Evolutionary conservation across 495 filamentous ascomycete species (phyloP).

Genomic region (Trichoderma virens): DNA sequence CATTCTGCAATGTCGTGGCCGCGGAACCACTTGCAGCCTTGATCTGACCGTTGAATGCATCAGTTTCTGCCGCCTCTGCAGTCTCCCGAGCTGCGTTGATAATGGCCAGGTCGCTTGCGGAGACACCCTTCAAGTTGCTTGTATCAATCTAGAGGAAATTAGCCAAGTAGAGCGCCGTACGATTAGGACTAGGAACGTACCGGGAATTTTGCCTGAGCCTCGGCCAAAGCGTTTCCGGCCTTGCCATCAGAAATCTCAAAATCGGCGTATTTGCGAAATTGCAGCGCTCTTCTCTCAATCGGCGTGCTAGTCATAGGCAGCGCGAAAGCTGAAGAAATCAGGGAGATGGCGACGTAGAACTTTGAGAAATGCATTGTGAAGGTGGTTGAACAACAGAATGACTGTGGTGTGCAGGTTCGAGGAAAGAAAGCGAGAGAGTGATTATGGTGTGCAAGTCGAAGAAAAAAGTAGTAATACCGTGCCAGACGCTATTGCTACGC

Average conservation of each 20-base stretch:
- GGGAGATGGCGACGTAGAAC: neutral
- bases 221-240: neutral
- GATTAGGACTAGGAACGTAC: neutral
- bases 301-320: neutral
- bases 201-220: neutral
- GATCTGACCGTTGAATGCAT: slow-evolving; percentile 33
- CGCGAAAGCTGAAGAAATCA: neutral
- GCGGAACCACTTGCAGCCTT: slow-evolving; percentile 25
- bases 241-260: neutral
- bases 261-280: neutral
- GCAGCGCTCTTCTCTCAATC: neutral
- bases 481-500: no score
- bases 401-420: neutral
- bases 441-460: no score
- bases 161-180: no score
- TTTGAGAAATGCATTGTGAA: neutral
- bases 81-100: slow-evolving; percentile 31
- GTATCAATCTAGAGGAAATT: neutral
- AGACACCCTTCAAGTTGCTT: slow-evolving; percentile 28
- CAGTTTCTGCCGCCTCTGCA: slow-evolving; percentile 31
- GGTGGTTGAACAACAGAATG: neutral
- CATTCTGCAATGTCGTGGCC: slow-evolving; percentile 35
- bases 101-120: slow-evolving; percentile 30
- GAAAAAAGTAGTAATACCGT: neutral
- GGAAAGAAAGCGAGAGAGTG: neutral